phyloP scores from a whole-genome alignment of 2,329 filamentous ascomycete species.

The Periconia sp. region DNA sequence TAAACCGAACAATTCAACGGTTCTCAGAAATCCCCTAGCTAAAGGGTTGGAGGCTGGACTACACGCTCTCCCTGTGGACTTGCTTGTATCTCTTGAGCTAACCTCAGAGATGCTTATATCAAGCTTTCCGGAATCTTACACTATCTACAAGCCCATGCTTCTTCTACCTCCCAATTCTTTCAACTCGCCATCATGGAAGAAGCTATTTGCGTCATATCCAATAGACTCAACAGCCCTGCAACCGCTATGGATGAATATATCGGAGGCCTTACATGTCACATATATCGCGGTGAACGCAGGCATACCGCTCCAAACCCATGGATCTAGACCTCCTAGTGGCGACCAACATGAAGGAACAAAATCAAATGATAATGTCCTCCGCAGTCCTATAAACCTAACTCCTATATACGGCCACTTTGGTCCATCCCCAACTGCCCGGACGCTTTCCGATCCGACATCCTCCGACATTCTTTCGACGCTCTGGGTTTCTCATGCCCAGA shows the following conservation, averaged over 20 bases:
- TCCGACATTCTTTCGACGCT: conserved; percentile 70
- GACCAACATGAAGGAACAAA: background rate
- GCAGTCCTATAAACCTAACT: conserved; percentile 72
- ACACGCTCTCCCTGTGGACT: conserved; percentile 8
- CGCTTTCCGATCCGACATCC: conserved; percentile 27
- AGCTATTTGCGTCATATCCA: conserved; percentile 32
- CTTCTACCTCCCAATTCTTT: conserved; percentile 61
- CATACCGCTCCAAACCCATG: conserved; percentile 50
- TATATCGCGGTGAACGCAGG: conserved; percentile 66
- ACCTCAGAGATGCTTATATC: conserved; percentile 21
- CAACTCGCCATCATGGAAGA: conserved; percentile 38
- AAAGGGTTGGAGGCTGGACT: conserved; percentile 28
- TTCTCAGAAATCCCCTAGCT: conserved; percentile 24
- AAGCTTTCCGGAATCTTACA: conserved; percentile 53
- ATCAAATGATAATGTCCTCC: conserved; percentile 66
- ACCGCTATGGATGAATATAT: conserved; percentile 34
- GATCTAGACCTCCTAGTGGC: background rate
- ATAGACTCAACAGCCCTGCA: conserved; percentile 29
- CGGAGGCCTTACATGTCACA: conserved; percentile 53
- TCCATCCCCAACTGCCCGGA: conserved; percentile 37
- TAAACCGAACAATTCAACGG: background rate
- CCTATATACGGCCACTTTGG: conserved; percentile 79
- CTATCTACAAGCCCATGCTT: conserved; percentile 63
- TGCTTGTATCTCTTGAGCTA: conserved; percentile 21
- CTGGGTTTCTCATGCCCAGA: conserved; percentile 79